phyloP scores from a whole-genome alignment of 176 grass and related monocot species.

The Carex pumila region DNA sequence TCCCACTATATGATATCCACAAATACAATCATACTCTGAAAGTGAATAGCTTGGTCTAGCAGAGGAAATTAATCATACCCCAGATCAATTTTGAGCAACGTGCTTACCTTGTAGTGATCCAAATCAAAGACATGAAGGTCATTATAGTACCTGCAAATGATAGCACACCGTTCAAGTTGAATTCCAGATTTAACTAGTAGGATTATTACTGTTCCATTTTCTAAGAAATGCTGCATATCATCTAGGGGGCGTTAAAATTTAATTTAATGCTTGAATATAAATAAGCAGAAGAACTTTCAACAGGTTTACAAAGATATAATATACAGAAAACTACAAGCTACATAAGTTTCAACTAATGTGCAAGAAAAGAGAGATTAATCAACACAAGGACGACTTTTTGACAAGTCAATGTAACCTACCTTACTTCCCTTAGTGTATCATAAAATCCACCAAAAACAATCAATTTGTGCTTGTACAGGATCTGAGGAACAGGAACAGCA shows the following conservation, averaged over 20 bases:
- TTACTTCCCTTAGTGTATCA: slow-evolving; percentile 96
- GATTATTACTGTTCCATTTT: background rate
- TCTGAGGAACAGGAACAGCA: slow-evolving; percentile 40
- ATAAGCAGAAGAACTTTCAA: slow-evolving; percentile 1
- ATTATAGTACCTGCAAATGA: slow-evolving; percentile 70
- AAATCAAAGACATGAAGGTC: slow-evolving; percentile 95
- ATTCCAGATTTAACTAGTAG: background rate
- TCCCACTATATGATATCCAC: slow-evolving; percentile 63
- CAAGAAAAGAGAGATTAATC: background rate
- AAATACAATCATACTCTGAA: background rate
- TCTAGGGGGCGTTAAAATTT: background rate
- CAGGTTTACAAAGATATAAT: background rate
- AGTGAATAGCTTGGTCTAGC: background rate
- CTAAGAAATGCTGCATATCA: background rate
- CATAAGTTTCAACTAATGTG: background rate
- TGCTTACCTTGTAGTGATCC: slow-evolving; percentile 87
- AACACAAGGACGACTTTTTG: background rate
- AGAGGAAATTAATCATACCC: background rate
- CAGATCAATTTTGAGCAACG: slow-evolving; percentile 4
- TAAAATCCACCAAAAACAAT: slow-evolving; percentile 98
- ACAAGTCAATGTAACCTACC: slow-evolving; percentile 35
- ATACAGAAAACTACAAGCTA: background rate
- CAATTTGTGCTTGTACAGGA: slow-evolving; percentile 98
- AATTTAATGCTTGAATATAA: slow-evolving; percentile 23
- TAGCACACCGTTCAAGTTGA: slow-evolving; percentile 16